Base-by-base conservation (phyloP, 2,329 filamentous ascomycete genomes). In the Trichoderma sp. region DNA sequence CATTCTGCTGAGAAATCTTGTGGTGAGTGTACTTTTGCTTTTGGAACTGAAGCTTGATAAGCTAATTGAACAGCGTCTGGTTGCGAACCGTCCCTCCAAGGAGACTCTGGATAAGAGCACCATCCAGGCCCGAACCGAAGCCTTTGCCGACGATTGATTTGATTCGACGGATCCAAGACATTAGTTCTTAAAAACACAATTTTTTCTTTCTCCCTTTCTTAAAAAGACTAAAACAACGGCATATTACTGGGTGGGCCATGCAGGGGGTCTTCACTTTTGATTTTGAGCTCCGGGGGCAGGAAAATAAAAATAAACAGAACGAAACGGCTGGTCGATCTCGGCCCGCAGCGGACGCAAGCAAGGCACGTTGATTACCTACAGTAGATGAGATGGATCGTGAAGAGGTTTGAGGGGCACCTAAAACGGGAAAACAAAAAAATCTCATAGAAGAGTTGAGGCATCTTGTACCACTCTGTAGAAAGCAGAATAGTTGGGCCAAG, bases 1-100 rank as follows among this genome's bases (percentile, higher is more conserved):
- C 18, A 92, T 98, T 41, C 86, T 99, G 75, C 87, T 98, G 81
- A 89, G 97, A 75, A 99, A 99, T 82, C 86, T 98, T 45, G 89
- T 98, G 82, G 94, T 97, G 86, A 86, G 93, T 68, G 59, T 21
- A n/a, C 6, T 33, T 24, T 50, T 7, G 4, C 33, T 3, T 7
- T 56, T n/a, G 4, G 6, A 45, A 2, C 56, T 3, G 21, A 18
- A 56, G 6, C 2, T 56, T 9, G 11, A 14, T 14, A 60, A 74
- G 64, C 83, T 85, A 77, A 84, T 77, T 65, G 41, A 16, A 6
- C 72, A 89, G 88, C 87, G 88, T 74, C 82, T 89, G 75, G 87
- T 89, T 79, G 88, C 87, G 79, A 89, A 89, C 81, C 84, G 86
- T 7, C 83, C 83, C 18, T 79, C 84, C 71, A 85, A 83, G 79